Percentiles rank a stretch among this genome's conserved stretches.
These are phyloP conservation scores for Eucalyptus caleyi DNA, from an alignment of 345 rosid species.

Conservation along the genomic window DNA sequence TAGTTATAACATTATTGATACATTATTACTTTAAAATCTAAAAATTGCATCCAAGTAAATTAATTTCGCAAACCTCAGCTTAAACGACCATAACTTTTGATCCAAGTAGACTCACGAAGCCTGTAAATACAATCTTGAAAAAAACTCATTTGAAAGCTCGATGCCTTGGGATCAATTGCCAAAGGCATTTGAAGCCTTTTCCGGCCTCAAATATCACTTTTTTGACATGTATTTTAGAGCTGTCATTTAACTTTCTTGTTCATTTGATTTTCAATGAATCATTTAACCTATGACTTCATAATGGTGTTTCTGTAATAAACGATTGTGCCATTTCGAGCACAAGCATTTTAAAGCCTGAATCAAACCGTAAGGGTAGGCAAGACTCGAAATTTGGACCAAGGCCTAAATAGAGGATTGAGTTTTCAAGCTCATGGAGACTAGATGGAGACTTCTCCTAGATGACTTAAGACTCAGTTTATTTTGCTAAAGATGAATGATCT, in stretches of 20 bases:
- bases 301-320: not conserved
- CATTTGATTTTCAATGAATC: not conserved
- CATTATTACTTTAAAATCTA: not conserved
- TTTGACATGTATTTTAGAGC: fast-evolving
- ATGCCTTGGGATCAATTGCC: not conserved
- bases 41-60: not conserved
- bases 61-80: not conserved
- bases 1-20: not conserved
- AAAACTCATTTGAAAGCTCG: not conserved
- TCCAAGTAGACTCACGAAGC: not conserved
- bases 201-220: not conserved
- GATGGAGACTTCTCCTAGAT: not conserved
- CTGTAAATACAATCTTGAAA: not conserved
- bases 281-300: not conserved
- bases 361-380: fast-evolving
- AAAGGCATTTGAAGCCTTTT: not conserved
- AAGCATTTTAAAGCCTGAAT: not conserved
- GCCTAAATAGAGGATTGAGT: not conserved
- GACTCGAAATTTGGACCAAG: fast-evolving
- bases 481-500: too few species aligned
- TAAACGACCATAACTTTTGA: not conserved
- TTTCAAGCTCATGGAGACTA: not conserved
- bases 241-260: not conserved
- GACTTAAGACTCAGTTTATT: fast-evolving
- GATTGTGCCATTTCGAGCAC: not conserved